Base-by-base conservation (phyloP, 768 basidiomycete species). In the Pisolithus sp. region DNA sequence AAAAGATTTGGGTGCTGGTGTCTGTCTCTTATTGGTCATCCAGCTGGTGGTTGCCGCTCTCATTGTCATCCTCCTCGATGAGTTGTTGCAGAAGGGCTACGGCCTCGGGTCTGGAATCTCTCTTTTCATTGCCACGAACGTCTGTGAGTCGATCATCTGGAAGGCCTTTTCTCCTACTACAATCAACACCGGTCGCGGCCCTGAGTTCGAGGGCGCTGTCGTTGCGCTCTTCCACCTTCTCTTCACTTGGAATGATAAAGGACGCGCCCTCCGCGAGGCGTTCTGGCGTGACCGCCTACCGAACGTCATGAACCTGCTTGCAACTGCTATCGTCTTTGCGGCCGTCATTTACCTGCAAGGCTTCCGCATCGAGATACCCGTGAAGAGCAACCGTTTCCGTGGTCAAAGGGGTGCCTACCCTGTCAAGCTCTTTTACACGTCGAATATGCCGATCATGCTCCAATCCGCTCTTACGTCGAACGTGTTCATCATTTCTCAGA, bases 391-490 rank as follows among this genome's bases (percentile, higher is more conserved):
- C 76, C 81, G 83, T 58, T 92, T 93, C 85, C 81, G 93, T 52
- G 96, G 96, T n/a, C 93, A 97, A 69, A 80, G 94, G 28, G 94
- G 91, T 39, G 81, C 82, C 13, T 98, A 97, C 76, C 96, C 96
- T 48, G 81, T 99, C 75, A 98, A 98, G 74, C 82, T 98, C 36
- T 98, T 99, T 76, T 99, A 98, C 73, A 98, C 96, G 15, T 87
- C 83, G 41, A 99, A 98, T 76, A 99, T 97, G 95, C 95, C 95
- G 52, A 98, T 99, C 77, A 99, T 99, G 95, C 81, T 98, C 54
- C 90, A 98, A 73, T 85, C 82, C 13, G 94, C 94, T 13, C 75
- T 98, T 51, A 92, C 92, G 1, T 86, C 83, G 52, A 95, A 99
- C 68, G 84, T 99, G 28, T 98, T 93, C 75, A 89, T 98, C 70